These are phyloP conservation scores for Spinacia oleracea DNA, from an alignment of 179 eudicot species.

Conservation along the genomic window DNA sequence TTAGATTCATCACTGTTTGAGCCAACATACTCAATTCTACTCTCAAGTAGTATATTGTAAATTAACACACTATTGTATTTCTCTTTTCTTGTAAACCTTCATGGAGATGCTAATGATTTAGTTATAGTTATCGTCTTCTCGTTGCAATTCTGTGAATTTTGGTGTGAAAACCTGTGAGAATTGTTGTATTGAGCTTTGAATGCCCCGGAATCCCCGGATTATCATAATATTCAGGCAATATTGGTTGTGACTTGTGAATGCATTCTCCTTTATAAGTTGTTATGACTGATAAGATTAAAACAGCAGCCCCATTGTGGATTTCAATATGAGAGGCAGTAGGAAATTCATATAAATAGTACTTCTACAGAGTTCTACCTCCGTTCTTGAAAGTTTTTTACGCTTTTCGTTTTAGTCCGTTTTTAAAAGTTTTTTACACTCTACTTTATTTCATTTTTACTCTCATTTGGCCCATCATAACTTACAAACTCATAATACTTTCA, in stretches of 20 bases:
- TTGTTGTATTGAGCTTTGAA: background rate
- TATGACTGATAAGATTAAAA: background rate
- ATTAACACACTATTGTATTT: conserved; percentile 18
- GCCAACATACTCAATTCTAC: conserved; percentile 5
- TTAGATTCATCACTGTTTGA: background rate
- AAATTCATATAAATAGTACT: too few relatives aligned
- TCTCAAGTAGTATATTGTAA: conserved; percentile 25
- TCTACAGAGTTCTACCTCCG: too few relatives aligned
- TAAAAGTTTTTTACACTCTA: too few relatives aligned
- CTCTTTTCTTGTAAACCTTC: conserved; percentile 29
- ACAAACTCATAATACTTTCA: too few relatives aligned
- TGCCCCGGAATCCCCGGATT: background rate
- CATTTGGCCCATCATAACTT: too few relatives aligned
- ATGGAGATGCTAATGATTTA: conserved; percentile 32
- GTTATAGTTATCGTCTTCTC: background rate
- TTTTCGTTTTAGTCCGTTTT: too few relatives aligned
- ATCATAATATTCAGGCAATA: background rate
- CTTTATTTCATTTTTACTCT: too few relatives aligned
- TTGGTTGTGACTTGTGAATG: too few relatives aligned
- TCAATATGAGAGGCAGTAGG: too few relatives aligned
- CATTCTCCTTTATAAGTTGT: background rate
- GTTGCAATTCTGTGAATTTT: conserved; percentile 10
- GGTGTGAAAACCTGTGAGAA: conserved; percentile 9
- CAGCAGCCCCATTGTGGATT: background rate
- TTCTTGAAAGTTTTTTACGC: too few relatives aligned